Base-by-base conservation (phyloP, 2,329 filamentous ascomycete species). In the Elsinoe fawcettii region DNA sequence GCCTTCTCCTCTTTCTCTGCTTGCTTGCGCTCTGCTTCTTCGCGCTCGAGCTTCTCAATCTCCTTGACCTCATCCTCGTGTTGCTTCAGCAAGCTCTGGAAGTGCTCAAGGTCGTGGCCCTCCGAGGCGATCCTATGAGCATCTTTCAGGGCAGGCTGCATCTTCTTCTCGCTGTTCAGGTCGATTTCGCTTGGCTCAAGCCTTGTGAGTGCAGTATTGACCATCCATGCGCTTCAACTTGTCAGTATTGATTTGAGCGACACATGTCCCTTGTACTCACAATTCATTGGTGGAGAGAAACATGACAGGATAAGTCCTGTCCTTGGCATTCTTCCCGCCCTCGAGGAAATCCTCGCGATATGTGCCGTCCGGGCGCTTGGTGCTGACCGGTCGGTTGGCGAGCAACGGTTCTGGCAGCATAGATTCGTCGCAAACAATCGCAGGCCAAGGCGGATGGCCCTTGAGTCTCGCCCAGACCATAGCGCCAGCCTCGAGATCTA, bases 241-340 rank as follows among this genome's bases (percentile, higher is more conserved):
- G 55, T 64, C 39, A 63, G 62, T 58, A 20, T 14, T 16, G 16
- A 7, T 47, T 18, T 32, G 16, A 43, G 14, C 9, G 49, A 27
- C 8, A 22, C 51, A 22, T 36, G 23, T 49, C n/a, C 16, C 14
- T 3, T 27, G 3, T 60, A 83, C 92, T 83, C 76, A 99, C 93
- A 99, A 97, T 79, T 97, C 92, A 67, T 97, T 96, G 36, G 91
- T 96, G 62, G 83, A 79, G 53, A 97, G 76, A 70, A 96, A 97
- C 92, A 97, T 96, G 67, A 97, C 85, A 4, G 92, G 89, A 70
- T 90, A 97, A 27, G 87, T 90, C 62, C 92, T 83, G 72, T 96
- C 90, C 60, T 85, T 82, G 41, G 82, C 84, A 63, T 90, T 87
- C 77, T 93, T 93, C 65, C 88, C 92, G 60, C 87, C 91, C 66